Evolutionary conservation across 2,329 filamentous ascomycete genomes (phyloP).

Genomic region (Coleophoma eucalyptorum): DNA sequence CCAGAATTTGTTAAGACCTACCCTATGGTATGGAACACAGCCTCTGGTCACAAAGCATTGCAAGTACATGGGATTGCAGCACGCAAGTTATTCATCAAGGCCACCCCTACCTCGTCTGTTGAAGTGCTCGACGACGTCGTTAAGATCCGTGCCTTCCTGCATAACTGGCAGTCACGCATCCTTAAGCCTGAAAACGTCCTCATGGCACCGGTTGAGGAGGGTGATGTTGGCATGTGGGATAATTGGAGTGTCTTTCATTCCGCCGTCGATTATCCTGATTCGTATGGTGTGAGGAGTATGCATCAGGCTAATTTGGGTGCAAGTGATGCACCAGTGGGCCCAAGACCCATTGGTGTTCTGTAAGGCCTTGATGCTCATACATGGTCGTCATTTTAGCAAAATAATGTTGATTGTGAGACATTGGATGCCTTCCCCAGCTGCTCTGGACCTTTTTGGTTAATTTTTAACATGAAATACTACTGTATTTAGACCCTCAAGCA

Average conservation of each 20-base stretch:
- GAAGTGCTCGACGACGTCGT: slow-evolving; percentile 32
- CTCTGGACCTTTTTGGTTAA: too few relatives aligned
- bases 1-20: slow-evolving; percentile 33
- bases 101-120: slow-evolving; percentile 27
- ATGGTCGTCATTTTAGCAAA: too few relatives aligned
- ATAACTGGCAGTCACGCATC: slow-evolving; percentile 33
- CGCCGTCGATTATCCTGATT: slow-evolving; percentile 38
- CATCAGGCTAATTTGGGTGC: slow-evolving; percentile 42
- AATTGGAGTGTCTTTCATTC: slow-evolving; percentile 39
- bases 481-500: too few relatives aligned
- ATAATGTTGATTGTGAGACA: too few relatives aligned
- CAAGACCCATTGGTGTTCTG: not conserved
- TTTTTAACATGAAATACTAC: too few relatives aligned
- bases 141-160: slow-evolving; percentile 31
- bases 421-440: too few relatives aligned
- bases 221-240: slow-evolving; percentile 41
- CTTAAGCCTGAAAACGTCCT: slow-evolving; percentile 38
- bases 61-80: slow-evolving; percentile 38
- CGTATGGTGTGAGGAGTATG: slow-evolving; percentile 36
- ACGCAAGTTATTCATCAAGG: slow-evolving; percentile 34
- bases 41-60: slow-evolving; percentile 37
- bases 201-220: slow-evolving; percentile 33
- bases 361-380: not conserved
- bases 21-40: slow-evolving; percentile 43
- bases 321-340: not conserved